These are phyloP conservation scores for Punica granatum DNA, from an alignment of 345 rosid species.

Conservation along the genomic window DNA sequence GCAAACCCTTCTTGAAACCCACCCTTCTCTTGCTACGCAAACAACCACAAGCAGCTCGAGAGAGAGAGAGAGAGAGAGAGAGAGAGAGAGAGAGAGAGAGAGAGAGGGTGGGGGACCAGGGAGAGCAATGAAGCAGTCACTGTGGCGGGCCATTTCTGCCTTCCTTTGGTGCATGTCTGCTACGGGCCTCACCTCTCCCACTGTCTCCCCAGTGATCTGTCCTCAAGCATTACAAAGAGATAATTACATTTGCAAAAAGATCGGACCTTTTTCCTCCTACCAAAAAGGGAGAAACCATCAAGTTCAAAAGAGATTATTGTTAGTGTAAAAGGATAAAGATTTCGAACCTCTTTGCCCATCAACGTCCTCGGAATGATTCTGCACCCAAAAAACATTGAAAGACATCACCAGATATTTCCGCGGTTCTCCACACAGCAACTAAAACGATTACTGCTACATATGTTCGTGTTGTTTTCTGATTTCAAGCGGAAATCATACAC, in stretches of 20 bases:
- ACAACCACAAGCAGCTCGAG: background rate
- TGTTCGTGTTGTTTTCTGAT: background rate
- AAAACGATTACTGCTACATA: background rate
- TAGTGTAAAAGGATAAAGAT: background rate
- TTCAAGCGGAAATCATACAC: background rate
- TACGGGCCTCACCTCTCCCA: conserved; percentile 39
- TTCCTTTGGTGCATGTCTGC: conserved; percentile 46
- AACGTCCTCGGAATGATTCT: conserved; percentile 85
- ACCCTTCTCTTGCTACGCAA: background rate
- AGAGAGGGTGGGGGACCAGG: conserved; percentile 23
- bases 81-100: conserved; percentile 4
- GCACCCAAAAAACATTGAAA: conserved; percentile 14
- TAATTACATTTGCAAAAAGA: background rate
- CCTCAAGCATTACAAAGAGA: background rate
- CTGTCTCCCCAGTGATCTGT: conserved; percentile 68
- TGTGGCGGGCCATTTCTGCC: conserved; percentile 44
- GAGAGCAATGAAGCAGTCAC: conserved; percentile 43
- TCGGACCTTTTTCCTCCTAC: background rate
- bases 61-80: background rate
- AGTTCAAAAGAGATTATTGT: too few species aligned
- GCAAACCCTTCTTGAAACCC: too few species aligned
- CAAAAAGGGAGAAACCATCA: background rate
- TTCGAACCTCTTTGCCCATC: conserved; percentile 75
- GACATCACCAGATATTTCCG: background rate
- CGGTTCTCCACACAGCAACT: background rate